phyloP scores from a whole-genome alignment of 495 filamentous ascomycete species.

The Xylaria palmicola region DNA sequence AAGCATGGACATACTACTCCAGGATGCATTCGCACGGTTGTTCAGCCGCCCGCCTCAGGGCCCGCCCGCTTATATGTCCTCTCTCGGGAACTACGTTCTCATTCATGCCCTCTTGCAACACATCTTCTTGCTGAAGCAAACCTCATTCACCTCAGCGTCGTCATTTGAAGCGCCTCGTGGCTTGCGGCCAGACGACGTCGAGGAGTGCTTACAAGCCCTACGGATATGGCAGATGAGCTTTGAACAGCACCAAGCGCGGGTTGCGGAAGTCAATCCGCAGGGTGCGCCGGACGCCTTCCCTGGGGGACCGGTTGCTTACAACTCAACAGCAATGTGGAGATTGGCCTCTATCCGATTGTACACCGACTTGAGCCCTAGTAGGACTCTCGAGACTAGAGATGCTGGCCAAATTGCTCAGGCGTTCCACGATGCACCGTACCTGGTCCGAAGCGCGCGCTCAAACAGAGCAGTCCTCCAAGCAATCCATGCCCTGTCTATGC shows the following conservation, averaged over 20 bases:
- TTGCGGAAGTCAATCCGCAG: slow-evolving; percentile 37
- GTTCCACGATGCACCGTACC: slow-evolving; percentile 56
- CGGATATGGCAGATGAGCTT: slow-evolving; percentile 63
- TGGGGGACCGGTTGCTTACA: slow-evolving; percentile 63
- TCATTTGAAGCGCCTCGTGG: slow-evolving; percentile 45
- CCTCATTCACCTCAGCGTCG: slow-evolving; percentile 45
- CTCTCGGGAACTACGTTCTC: slow-evolving; percentile 65
- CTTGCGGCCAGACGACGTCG: slow-evolving; percentile 54
- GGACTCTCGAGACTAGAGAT: slow-evolving; percentile 62
- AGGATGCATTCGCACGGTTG: slow-evolving; percentile 48
- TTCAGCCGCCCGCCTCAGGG: slow-evolving; percentile 47
- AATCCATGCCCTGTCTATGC: slow-evolving; percentile 65
- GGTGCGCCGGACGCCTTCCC: slow-evolving; percentile 42
- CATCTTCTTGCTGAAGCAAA: slow-evolving; percentile 65
- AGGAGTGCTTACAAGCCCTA: slow-evolving; percentile 58
- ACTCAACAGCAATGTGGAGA: slow-evolving; percentile 63
- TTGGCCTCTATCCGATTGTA: slow-evolving; percentile 68
- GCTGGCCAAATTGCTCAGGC: slow-evolving; percentile 58
- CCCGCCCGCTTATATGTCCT: slow-evolving; percentile 54
- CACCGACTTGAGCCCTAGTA: slow-evolving; percentile 61
- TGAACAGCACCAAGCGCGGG: slow-evolving; percentile 50
- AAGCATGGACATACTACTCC: slow-evolving; percentile 47
- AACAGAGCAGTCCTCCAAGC: slow-evolving; percentile 64
- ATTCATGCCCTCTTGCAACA: slow-evolving; percentile 69
- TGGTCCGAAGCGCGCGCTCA: slow-evolving; percentile 56